phyloP scores from a whole-genome alignment of 1,139 yeast genomes.

The Hyphopichia pseudoburtonii region DNA sequence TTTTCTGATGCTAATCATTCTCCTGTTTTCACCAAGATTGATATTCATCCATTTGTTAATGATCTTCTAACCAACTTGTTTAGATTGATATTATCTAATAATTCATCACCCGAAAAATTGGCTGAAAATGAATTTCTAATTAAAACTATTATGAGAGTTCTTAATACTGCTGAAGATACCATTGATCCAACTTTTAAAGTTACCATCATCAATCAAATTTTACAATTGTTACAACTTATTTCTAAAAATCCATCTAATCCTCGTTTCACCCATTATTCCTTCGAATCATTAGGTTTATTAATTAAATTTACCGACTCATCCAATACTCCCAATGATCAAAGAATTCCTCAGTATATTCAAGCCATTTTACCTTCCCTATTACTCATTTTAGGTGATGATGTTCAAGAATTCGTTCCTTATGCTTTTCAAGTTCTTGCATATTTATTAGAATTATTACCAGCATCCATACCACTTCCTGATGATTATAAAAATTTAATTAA shows the following conservation, averaged over 20 bases:
- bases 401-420: constrained; percentile 93
- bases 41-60: constrained; percentile 50
- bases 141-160: constrained; percentile 83
- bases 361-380: constrained; percentile 67
- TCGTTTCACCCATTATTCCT: constrained; percentile 82
- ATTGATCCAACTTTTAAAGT: constrained; percentile 38
- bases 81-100: constrained; percentile 49
- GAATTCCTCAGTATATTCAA: constrained; percentile 50
- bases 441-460: constrained; percentile 65
- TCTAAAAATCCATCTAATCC: constrained; percentile 95
- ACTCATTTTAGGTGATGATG: constrained; percentile 72
- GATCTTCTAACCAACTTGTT: constrained; percentile 66
- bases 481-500: constrained; percentile 65
- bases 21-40: constrained; percentile 67
- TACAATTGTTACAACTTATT: constrained; percentile 67
- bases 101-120: constrained; percentile 69
- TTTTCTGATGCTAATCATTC: constrained; percentile 45
- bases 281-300: constrained; percentile 82
- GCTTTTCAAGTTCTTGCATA: constrained; percentile 85
- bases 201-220: constrained; percentile 61
- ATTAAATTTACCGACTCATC: constrained; percentile 47
- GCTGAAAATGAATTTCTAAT: constrained; percentile 94
- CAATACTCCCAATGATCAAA: constrained; percentile 16
- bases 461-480: constrained; percentile 52
- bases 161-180: constrained; percentile 72